Percentiles rank a stretch among this genome's conserved stretches.
phyloP scores from a whole-genome alignment of 345 rosid genomes.

The Salix brachista region DNA sequence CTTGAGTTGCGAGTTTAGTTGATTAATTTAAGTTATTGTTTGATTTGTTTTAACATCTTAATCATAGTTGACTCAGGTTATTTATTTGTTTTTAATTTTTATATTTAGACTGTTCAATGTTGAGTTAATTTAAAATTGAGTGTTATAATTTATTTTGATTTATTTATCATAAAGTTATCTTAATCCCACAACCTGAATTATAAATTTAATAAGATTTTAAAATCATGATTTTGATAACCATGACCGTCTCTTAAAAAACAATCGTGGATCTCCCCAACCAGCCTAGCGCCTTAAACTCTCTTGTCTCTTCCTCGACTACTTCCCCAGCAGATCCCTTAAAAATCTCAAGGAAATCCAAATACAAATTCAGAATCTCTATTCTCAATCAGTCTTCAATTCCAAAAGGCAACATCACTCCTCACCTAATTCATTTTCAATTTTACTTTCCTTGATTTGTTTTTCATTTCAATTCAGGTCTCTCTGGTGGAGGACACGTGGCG shows the following conservation, averaged over 20 bases:
- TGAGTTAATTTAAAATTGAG: too few species aligned
- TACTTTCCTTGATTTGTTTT: not conserved
- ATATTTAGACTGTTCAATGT: too few species aligned
- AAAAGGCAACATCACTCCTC: constrained; percentile 32
- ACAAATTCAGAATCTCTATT: constrained; percentile 53
- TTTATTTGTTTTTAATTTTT: too few species aligned
- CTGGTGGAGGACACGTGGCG: constrained; percentile 76
- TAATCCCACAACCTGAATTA: too few species aligned
- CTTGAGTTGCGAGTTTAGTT: too few species aligned
- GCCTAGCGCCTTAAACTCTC: constrained; percentile 57
- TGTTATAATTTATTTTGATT: too few species aligned
- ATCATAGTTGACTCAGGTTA: too few species aligned
- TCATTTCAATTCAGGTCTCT: not conserved
- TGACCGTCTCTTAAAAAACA: constrained; percentile 63
- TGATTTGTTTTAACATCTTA: too few species aligned
- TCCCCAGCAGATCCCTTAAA: constrained; percentile 19
- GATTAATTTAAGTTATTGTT: too few species aligned
- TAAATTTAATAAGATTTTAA: too few species aligned
- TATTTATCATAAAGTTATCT: too few species aligned
- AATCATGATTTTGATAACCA: not conserved
- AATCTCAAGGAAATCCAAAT: constrained; percentile 10
- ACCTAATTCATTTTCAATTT: not conserved
- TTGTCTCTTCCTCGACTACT: constrained; percentile 20
- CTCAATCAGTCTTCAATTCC: constrained; percentile 47
- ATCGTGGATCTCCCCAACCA: constrained; percentile 62